Conservation (phyloP, 2,329 filamentous ascomycete genomes). For the Hirsutella thompsonii region DNA sequence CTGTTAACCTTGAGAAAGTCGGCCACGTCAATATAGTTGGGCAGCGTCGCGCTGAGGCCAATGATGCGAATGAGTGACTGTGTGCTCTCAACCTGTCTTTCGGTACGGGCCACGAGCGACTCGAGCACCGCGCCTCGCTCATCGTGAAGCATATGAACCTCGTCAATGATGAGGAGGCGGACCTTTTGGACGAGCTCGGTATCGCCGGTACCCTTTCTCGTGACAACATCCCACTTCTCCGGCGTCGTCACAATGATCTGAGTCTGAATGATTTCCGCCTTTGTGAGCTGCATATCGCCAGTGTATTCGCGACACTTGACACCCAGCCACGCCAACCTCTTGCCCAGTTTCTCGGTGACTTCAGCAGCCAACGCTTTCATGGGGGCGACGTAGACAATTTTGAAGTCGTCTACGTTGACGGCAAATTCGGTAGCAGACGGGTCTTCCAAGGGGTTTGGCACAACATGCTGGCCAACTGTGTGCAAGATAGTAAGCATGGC, state of each 20-base stretch:
- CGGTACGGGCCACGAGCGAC: constrained; percentile 85
- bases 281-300: constrained; percentile 97
- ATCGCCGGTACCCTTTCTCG: constrained; percentile 90
- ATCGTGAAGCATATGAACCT: constrained; percentile 98
- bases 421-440: constrained; percentile 63
- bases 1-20: constrained; percentile 96
- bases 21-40: constrained; percentile 92
- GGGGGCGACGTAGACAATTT: constrained; percentile 95
- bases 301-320: constrained; percentile 88
- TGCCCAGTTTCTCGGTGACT: constrained; percentile 87
- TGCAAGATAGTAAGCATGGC: constrained; percentile 95
- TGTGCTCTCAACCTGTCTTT: constrained; percentile 94
- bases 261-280: constrained; percentile 87
- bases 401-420: constrained; percentile 81
- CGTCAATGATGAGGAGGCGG: constrained; percentile 88
- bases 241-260: constrained; percentile 98
- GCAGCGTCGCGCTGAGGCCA: constrained; percentile 86
- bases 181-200: constrained; percentile 98
- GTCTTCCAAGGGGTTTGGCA: constrained; percentile 67
- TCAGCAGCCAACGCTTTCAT: constrained; percentile 98
- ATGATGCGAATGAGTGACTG: constrained; percentile 95
- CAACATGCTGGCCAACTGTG: constrained; percentile 72
- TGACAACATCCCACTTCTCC: constrained; percentile 99
- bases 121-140: constrained; percentile 93
- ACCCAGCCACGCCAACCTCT: constrained; percentile 84